Evolutionary conservation across 2,329 filamentous ascomycete species (phyloP).

Genomic region (Eutypella sp.): DNA sequence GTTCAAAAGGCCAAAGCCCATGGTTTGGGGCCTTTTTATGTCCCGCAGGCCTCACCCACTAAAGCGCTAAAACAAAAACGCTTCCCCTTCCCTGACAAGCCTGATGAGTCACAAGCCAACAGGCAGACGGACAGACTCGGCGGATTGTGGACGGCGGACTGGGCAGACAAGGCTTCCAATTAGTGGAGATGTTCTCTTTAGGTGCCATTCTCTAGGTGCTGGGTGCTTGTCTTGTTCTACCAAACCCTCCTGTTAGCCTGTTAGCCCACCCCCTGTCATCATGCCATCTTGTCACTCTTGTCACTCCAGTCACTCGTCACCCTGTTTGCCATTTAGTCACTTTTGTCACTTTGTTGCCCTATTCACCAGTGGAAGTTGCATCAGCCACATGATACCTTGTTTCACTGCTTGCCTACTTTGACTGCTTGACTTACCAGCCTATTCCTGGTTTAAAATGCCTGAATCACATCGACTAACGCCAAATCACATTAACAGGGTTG

Average conservation of each 20-base stretch:
- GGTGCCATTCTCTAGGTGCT: not conserved
- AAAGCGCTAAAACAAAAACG: too few species aligned
- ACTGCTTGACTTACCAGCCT: too few species aligned
- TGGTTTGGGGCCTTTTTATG: constrained; percentile 56
- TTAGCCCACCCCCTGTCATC: not conserved
- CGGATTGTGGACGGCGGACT: constrained; percentile 9
- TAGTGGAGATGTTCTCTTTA: constrained; percentile 3
- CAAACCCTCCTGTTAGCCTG: constrained; percentile 9
- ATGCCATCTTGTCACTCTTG: not conserved
- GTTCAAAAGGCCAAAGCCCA: constrained; percentile 30
- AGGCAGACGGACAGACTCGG: too few species aligned
- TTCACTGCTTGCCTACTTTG: not conserved
- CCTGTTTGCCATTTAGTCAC: not conserved
- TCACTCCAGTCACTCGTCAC: not conserved
- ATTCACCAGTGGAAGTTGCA: not conserved
- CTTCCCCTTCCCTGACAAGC: constrained; percentile 8
- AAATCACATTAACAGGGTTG: constrained; percentile 65
- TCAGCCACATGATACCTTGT: not conserved
- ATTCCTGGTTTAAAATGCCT: too few species aligned
- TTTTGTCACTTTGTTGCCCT: not conserved
- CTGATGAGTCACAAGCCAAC: constrained; percentile 18
- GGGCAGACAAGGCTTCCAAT: constrained; percentile 18
- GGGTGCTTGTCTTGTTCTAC: too few species aligned
- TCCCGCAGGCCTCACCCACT: constrained; percentile 26
- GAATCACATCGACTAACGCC: constrained; percentile 10